A percentile compares a stretch with the other conserved stretches of the same genome.
These are phyloP conservation scores for Grosmannia clavigera DNA, from an alignment of 2,329 filamentous ascomycete species.

Conservation along the genomic window DNA sequence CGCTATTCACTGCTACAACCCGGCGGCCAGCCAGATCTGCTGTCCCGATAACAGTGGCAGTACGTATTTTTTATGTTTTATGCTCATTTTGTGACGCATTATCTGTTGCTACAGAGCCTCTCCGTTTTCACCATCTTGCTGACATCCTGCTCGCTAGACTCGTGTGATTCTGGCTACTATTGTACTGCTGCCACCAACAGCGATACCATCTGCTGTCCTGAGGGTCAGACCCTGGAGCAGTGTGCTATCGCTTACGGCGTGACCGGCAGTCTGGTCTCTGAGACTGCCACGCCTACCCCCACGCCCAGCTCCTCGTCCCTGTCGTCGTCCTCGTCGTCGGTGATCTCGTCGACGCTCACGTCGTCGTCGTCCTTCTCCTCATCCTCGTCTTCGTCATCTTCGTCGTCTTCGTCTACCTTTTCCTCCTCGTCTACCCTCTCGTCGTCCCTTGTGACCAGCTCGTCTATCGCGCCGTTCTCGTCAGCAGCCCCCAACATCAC, in stretches of 20 bases:
- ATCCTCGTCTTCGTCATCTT: constrained; percentile 16
- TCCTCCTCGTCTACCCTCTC: constrained; percentile 17
- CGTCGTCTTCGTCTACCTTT: constrained; percentile 10
- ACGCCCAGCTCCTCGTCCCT: constrained; percentile 19
- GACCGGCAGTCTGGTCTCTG: constrained; percentile 34
- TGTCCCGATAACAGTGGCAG: constrained; percentile 45
- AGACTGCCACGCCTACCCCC: constrained; percentile 26
- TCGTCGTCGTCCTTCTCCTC: constrained; percentile 19
- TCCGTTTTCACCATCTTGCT: neutral
- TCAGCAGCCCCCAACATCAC: neutral
- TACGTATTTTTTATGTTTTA: constrained; percentile 23
- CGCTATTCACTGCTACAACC: constrained; percentile 47
- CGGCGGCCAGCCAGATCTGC: constrained; percentile 37
- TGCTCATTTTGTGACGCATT: neutral
- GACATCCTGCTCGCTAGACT: constrained; percentile 28
- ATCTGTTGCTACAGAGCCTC: neutral
- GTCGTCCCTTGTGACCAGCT: constrained; percentile 4
- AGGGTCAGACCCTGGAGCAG: constrained; percentile 36
- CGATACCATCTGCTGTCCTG: constrained; percentile 49
- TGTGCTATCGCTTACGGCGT: constrained; percentile 41
- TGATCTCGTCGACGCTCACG: constrained; percentile 10
- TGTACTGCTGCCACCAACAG: constrained; percentile 37
- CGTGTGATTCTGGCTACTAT: constrained; percentile 49
- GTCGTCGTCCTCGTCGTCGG: constrained; percentile 12
- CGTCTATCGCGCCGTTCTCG: constrained; percentile 2